phyloP scores from a whole-genome alignment of 352 stramenopile species.

The Globisporangium carolinianum region DNA sequence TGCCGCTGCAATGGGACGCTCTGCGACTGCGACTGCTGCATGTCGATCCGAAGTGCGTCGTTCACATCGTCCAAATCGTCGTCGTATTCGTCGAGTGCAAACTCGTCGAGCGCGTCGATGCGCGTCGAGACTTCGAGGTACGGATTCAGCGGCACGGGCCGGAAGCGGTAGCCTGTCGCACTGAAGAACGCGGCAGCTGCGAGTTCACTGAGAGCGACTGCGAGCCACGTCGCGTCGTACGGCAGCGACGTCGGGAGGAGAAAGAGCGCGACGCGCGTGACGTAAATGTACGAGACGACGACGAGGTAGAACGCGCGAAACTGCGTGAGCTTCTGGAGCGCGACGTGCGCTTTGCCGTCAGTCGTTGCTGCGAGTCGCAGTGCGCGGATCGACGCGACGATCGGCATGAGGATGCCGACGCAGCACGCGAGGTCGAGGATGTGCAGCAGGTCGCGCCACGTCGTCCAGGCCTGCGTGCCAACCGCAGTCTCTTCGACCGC shows the following conservation, averaged over 20 bases:
- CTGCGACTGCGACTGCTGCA: constrained; percentile 28
- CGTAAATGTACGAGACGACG: constrained; percentile 97
- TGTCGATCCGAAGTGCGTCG: constrained; percentile 6
- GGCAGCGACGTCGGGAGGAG: constrained; percentile 88
- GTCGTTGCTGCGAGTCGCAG: constrained; percentile 74
- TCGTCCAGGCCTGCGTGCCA: constrained; percentile 62
- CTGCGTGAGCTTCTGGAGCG: constrained; percentile 91
- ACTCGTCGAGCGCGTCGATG: constrained; percentile 77
- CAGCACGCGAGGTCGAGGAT: constrained; percentile 96
- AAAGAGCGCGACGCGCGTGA: constrained; percentile 95
- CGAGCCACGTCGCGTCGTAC: constrained; percentile 85
- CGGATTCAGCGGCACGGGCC: constrained; percentile 85
- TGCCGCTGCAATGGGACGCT: constrained; percentile 3
- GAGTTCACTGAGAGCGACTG: constrained; percentile 56
- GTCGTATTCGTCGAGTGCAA: constrained; percentile 34
- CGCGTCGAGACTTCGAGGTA: constrained; percentile 83
- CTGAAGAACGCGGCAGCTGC: constrained; percentile 91
- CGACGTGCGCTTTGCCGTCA: constrained; percentile 85
- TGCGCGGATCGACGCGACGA: constrained; percentile 93
- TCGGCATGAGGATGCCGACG: constrained; percentile 92
- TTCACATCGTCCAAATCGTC: constrained; percentile 18
- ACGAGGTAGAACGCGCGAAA: constrained; percentile 97
- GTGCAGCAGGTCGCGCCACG: constrained; percentile 89
- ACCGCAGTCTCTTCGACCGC: constrained; percentile 76
- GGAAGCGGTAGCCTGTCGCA: constrained; percentile 88